phyloP scores from a whole-genome alignment of 306 rosid genomes.

The Inga laurina region DNA sequence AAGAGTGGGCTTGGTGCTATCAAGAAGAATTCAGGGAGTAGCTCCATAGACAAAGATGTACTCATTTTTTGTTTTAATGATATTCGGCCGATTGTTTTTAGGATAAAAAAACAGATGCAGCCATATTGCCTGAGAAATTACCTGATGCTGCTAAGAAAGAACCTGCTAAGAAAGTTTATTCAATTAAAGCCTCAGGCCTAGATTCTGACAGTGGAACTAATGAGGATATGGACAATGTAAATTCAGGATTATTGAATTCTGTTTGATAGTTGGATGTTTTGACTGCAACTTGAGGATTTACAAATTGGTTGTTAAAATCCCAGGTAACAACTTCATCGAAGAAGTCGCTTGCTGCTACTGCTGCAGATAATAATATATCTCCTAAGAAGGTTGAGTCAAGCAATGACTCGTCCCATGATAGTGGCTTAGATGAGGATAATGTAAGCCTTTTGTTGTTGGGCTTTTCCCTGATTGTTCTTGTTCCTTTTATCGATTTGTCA shows the following conservation, averaged over 20 bases:
- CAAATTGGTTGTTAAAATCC: neutral
- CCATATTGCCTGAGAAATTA: neutral
- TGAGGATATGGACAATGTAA: constrained; percentile 39
- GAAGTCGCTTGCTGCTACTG: neutral
- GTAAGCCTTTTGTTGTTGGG: neutral
- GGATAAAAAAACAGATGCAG: neutral
- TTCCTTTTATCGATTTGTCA: no score
- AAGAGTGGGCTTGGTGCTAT: constrained; percentile 2
- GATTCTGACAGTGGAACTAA: constrained; percentile 28
- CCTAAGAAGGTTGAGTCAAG: neutral
- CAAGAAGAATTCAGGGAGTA: constrained; percentile 27
- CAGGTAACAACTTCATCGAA: neutral
- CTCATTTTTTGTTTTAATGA: neutral
- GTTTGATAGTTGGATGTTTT: constrained; percentile 13
- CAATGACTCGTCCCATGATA: neutral
- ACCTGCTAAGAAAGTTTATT: neutral
- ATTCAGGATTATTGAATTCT: constrained; percentile 17
- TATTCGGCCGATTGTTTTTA: neutral
- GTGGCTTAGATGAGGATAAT: neutral
- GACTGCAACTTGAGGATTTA: constrained; percentile 2
- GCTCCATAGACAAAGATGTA: neutral
- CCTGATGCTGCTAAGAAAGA: neutral
- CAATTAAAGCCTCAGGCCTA: constrained; percentile 1
- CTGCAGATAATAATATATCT: neutral
- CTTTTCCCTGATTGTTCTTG: neutral